Evolutionary conservation across 495 filamentous ascomycete genomes (phyloP).

Genomic region (Penicillium atrosanguineum): DNA sequence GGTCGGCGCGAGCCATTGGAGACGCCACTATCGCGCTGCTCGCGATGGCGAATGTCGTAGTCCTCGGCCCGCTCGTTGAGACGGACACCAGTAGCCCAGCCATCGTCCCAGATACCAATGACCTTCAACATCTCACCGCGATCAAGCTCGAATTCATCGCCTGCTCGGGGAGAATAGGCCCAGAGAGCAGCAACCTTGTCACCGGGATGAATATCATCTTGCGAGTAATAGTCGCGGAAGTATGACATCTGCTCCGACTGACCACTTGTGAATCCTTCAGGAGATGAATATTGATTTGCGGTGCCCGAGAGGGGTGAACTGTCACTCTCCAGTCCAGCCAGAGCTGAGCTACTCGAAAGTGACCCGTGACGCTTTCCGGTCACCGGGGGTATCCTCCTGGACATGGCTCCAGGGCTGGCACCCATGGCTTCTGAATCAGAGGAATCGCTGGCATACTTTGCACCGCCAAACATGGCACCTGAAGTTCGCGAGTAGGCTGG

Average conservation of each 20-base stretch:
- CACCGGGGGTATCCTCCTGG: conserved; percentile 55
- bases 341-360: conserved; percentile 79
- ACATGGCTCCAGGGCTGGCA: conserved; percentile 74
- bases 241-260: conserved; percentile 92
- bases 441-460: conserved; percentile 59
- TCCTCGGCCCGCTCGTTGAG: conserved; percentile 83
- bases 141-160: conserved; percentile 91
- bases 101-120: conserved; percentile 99
- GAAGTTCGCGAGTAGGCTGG: conserved; percentile 51
- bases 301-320: conserved; percentile 73
- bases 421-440: conserved; percentile 80
- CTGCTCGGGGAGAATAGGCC: conserved; percentile 93
- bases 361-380: conserved; percentile 81
- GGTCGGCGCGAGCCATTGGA: conserved; percentile 72
- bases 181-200: conserved; percentile 90
- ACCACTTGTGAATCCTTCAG: conserved; percentile 76
- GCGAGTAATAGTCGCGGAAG: conserved; percentile 99
- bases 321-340: conserved; percentile 65
- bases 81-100: conserved; percentile 93
- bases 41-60: conserved; percentile 71
- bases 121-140: conserved; percentile 98
- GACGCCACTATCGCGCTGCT: conserved; percentile 89
- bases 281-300: conserved; percentile 75
- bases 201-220: conserved; percentile 89
- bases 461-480: conserved; percentile 39